Evolutionary conservation across 2,329 filamentous ascomycete genomes (phyloP), one percentile per base, ranked within the genome.

Genomic region (Fusarium mexicanum): DNA sequence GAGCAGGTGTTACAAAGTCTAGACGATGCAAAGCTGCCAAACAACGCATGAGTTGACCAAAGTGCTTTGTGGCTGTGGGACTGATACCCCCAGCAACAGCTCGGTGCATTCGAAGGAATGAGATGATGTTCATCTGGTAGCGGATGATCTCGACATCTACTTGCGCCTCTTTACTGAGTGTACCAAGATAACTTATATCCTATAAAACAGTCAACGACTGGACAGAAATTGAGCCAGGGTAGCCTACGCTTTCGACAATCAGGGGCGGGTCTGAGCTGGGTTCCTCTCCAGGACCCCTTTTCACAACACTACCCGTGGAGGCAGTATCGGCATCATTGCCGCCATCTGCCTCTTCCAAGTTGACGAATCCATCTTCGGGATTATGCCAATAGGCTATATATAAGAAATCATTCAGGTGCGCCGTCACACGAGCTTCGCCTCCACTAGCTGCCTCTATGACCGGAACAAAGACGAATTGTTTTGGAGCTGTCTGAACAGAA

Each of bases 381-480:
- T 92, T 88, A 78, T 98, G 95, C 84, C 91, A 94, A 81, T 98
- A 95, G 1, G 94, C 96, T 66, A 98, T 91, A 80, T 95, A 94
- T 75, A 98, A 92, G 73, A 93, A 90, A 67, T 98, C 94, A 77
- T 95, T 97, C 81, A 92, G 80, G 75, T 94, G 88, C 38, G 82
- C 83, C 29, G 85, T 87, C 57, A 92, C 85, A 57, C 84, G 85
- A 8, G 86, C 84, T 48, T 84, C 79, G 43, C 87, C 86, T 6
- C 86, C 85, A 46, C 83, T 82, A 41, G 80, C 80, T 3, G 86
- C 86, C 26, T 83, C 85, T 4, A 95, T 84, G n/a, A 97, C 84
- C 3, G 94, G 92, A 37, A 98, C 85, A 72, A 98, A 91, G 33
- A 98, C 85, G 79, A 98, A 97, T 35, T 90, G 88, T 79, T 91